Evolutionary conservation across 768 basidiomycete genomes (phyloP).

Genomic region (Trametes cingulata): DNA sequence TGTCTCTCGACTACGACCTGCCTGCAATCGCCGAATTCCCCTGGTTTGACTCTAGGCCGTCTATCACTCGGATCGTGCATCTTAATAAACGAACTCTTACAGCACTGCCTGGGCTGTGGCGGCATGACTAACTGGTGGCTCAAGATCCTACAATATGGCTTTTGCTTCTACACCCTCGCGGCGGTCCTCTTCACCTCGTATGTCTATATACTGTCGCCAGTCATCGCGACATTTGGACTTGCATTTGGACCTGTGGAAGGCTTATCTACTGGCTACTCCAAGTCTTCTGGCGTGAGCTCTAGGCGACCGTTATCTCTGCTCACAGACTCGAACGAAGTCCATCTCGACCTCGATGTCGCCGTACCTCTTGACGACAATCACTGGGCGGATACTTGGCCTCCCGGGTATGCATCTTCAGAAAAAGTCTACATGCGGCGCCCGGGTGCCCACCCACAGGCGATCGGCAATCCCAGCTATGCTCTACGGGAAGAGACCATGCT

Average conservation of each 20-base stretch:
- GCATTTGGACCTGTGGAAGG: background rate
- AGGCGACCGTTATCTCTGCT: background rate
- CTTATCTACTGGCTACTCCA: background rate
- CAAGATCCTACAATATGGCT: conserved; percentile 11
- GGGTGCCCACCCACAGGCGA: background rate
- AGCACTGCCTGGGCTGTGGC: background rate
- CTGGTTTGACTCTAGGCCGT: no score
- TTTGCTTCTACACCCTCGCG: conserved; percentile 27
- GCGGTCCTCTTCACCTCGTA: conserved; percentile 37
- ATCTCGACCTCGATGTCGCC: conserved; percentile 1
- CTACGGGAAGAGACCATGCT: conserved; percentile 56
- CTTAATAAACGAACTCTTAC: no score
- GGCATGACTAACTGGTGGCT: background rate
- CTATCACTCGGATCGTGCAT: no score
- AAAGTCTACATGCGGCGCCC: background rate
- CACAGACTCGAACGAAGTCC: conserved; percentile 6
- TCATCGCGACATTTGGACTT: background rate
- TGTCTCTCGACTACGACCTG: background rate
- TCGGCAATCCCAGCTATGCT: background rate
- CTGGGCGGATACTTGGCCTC: conserved; percentile 13
- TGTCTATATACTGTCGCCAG: conserved; percentile 23
- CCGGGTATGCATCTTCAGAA: conserved; percentile 9
- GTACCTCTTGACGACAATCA: conserved; percentile 14
- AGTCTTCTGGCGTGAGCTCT: background rate
- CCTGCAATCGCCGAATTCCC: no score